Percentiles rank a stretch among this genome's conserved stretches.
Evolutionary conservation across 768 basidiomycete species (phyloP).

Genomic region (Thelephora ganbajun): DNA sequence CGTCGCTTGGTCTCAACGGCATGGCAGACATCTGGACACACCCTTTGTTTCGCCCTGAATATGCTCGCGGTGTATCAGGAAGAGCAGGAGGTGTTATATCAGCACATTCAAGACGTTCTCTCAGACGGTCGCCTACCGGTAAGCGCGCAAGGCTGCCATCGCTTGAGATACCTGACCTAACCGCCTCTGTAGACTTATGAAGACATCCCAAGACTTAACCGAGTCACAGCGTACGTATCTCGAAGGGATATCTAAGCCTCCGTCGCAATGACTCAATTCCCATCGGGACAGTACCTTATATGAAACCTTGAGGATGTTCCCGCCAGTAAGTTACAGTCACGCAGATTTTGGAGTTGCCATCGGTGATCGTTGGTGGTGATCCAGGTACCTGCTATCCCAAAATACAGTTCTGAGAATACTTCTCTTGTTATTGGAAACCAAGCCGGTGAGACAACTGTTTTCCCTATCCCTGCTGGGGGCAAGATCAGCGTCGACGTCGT

Average conservation of each 20-base stretch:
- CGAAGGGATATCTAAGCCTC: too few relatives aligned
- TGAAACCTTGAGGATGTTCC: slow-evolving; percentile 19
- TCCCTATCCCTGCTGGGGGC: slow-evolving; percentile 14
- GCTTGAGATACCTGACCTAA: neutral
- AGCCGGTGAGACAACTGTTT: slow-evolving; percentile 10
- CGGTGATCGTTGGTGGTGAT: neutral
- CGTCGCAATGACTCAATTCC: neutral
- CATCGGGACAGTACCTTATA: slow-evolving; percentile 13
- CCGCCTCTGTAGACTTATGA: slow-evolving; percentile 15
- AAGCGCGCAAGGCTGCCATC: slow-evolving; percentile 1
- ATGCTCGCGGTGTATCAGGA: slow-evolving; percentile 27
- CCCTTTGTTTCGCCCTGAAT: slow-evolving; percentile 19
- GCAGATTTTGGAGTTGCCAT: neutral
- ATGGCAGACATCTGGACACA: slow-evolving; percentile 19
- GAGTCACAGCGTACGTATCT: slow-evolving; percentile 14
- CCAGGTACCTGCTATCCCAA: too few relatives aligned
- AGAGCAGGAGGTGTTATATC: slow-evolving; percentile 25
- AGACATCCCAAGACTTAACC: slow-evolving; percentile 11
- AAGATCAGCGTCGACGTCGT: slow-evolving; percentile 9
- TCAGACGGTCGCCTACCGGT: slow-evolving; percentile 15
- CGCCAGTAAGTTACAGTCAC: slow-evolving; percentile 13
- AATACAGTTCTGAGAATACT: slow-evolving; percentile 14
- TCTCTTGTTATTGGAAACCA: slow-evolving; percentile 8
- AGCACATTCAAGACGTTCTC: slow-evolving; percentile 16
- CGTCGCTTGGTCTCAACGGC: neutral